phyloP scores from a whole-genome alignment of 371 early-diverging fungal genomes.

The Mortierella sp. region DNA sequence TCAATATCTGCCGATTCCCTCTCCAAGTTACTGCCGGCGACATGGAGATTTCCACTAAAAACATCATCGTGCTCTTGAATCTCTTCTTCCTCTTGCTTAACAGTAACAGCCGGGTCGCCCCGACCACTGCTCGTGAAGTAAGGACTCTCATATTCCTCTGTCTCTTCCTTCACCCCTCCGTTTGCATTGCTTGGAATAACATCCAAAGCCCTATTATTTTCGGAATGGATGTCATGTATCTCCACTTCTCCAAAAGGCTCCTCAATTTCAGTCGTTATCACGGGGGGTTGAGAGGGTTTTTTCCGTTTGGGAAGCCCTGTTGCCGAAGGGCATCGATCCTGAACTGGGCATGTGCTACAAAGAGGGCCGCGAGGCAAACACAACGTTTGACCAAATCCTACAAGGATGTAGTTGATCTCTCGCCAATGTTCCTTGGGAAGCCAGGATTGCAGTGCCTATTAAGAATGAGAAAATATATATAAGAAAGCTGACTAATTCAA shows the following conservation, averaged over 20 bases:
- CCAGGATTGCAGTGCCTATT: constrained; percentile 83
- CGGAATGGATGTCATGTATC: constrained; percentile 20
- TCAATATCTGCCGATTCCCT: constrained; percentile 37
- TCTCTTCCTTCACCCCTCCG: constrained; percentile 10
- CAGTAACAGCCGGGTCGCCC: background rate
- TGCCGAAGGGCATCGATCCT: constrained; percentile 77
- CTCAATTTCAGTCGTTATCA: constrained; percentile 23
- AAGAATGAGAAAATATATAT: background rate
- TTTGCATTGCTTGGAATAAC: background rate
- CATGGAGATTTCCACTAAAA: background rate
- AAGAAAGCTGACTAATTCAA: too few relatives aligned
- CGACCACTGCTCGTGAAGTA: constrained; percentile 9
- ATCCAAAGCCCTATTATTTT: background rate
- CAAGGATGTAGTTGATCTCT: constrained; percentile 91
- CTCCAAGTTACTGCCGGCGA: constrained; percentile 19
- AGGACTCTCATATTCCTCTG: constrained; percentile 4
- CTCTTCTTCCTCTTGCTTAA: constrained; percentile 22
- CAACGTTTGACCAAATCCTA: constrained; percentile 96
- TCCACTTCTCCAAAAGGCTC: constrained; percentile 40
- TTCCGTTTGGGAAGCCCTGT: constrained; percentile 22
- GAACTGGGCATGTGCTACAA: constrained; percentile 89
- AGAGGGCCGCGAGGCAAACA: constrained; percentile 87
- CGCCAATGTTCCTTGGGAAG: constrained; percentile 91
- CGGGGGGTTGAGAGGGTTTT: background rate
- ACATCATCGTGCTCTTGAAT: background rate